A percentile compares a stretch with the other conserved stretches of the same genome.
phyloP scores from a whole-genome alignment of 495 filamentous ascomycete species.

The Penicillium taxi region DNA sequence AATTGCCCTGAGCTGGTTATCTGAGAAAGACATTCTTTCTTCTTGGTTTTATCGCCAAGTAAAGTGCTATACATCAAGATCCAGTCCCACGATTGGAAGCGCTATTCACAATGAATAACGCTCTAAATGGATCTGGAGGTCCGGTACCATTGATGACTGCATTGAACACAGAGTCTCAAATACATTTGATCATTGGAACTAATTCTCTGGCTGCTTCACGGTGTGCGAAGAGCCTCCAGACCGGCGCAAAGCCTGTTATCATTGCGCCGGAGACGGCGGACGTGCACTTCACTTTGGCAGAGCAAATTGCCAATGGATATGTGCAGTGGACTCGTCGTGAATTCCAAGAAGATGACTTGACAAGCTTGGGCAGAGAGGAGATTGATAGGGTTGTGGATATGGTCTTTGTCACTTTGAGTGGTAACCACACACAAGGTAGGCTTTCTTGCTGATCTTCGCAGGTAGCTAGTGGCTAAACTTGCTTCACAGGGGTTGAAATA shows the following conservation, averaged over 20 bases:
- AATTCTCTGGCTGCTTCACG: constrained; percentile 80
- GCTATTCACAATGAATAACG: constrained; percentile 29
- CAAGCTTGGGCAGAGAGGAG: constrained; percentile 67
- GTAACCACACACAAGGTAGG: constrained; percentile 46
- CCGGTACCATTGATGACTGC: constrained; percentile 61
- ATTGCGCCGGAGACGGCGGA: constrained; percentile 59
- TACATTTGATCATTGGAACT: constrained; percentile 80
- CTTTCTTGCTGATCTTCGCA: neutral
- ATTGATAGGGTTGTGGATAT: constrained; percentile 75
- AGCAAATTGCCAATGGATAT: constrained; percentile 62
- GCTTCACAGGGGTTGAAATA: constrained; percentile 51
- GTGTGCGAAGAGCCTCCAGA: constrained; percentile 68
- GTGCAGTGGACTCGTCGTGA: constrained; percentile 62
- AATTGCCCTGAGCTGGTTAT: neutral
- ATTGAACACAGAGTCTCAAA: constrained; percentile 62
- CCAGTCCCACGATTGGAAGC: constrained; percentile 9
- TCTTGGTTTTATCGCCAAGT: too few species aligned
- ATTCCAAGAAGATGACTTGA: constrained; percentile 70
- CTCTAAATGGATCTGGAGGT: constrained; percentile 14
- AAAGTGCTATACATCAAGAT: too few species aligned
- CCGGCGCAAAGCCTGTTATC: constrained; percentile 82
- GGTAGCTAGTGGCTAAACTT: neutral
- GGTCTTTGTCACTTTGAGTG: constrained; percentile 75
- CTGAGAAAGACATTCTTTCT: too few species aligned
- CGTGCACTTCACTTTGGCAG: constrained; percentile 63